Evolutionary conservation across 1,284 basidiomycete species (phyloP), one percentile per base, ranked within the genome.

Genomic region (Afroboletus lepidellus): DNA sequence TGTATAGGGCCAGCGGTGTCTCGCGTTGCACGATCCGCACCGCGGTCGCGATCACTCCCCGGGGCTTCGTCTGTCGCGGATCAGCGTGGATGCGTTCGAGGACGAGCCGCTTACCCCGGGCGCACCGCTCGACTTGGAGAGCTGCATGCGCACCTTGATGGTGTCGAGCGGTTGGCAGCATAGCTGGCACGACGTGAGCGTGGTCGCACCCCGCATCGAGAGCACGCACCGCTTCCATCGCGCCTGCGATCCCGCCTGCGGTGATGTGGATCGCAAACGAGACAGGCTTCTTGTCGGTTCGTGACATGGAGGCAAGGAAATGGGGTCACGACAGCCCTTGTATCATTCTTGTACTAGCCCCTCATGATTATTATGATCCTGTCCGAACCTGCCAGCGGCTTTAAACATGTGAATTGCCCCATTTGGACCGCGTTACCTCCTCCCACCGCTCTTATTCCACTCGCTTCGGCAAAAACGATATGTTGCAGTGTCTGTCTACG

Each of bases 61-160:
- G 82, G 2, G 95, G 78, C 75, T 95, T 96, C 23, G 89, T 90
- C 94, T 97, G 64, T 4, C 41, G 16, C 4, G 21, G n/a, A 20
- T 69, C 29, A 65, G 41, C 32, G 18, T 43, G 21, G 44, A 29
- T n/a, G 68, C 69, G 90, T 24, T 83, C 81, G 54, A 78, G 77
- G 13, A 30, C 21, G 30, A 21, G 23, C 25, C 12, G 80, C 90
- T 65, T 72, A 96, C 94, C 47, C 94, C 94, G 51, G 88, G 82
- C 25, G 76, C 72, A 55, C 79, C 78, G 18, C 92, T 86, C 6
- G 92, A 88, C 69, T 77, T 84, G 50, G 90, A 93, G 51, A 98
- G 85, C 75, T 98, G 95, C 95, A 98, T 98, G 47, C 95, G 91
- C 60, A 95, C 95, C 79, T 98, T 98, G 80, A 98, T 98, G 27